Base-by-base conservation (phyloP, 2,329 filamentous ascomycete genomes). In the Grosmannia penicillata region DNA sequence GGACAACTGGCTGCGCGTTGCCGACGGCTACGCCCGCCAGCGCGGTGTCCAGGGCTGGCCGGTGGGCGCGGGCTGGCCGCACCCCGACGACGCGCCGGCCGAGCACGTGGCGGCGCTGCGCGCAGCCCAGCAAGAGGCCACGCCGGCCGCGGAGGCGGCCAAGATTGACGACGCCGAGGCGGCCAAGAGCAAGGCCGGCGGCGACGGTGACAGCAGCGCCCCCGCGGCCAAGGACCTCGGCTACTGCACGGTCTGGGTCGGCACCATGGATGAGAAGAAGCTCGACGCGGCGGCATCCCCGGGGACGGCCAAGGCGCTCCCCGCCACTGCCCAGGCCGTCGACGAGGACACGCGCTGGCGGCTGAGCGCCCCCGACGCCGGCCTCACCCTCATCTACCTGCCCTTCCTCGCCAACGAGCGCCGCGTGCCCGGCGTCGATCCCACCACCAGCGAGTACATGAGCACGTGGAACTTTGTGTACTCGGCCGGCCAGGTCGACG, bases 381-480 rank as follows among this genome's bases (percentile, higher is more conserved):
- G 91, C 14, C 80, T 98, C 29, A 73, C 87, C 0, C 78, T 98
- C 4, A 68, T 93, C 14, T 98, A 98, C 60, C 79, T 95, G 51
- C 91, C 91, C 0, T 78, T 95, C 44, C 65, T 96, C 13, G 73
- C 80, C 22, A 96, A 98, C 54, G 70, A 78, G 0, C 23, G 17
- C 4, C 79, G 80, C 43, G 79, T 85, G 0, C 71, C 78, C 0
- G 82, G 75, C 31, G 79, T 96, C n/a, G 81, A 94, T 48, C 91
- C 91, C 0, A 76, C 78, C 19, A 73, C 71, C 3, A 82, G 75
- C 38, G 85, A 94, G 43, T 96, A 86, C 58, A 75, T 96, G 64
- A 84, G 77, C 48, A 98, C 91, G 0, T 98, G 91, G 91, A 98
- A 98, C 54, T 96, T 96, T 54, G 78, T 95, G 23, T 98, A 96